Percentiles rank a stretch among this genome's conserved stretches.
phyloP scores from a whole-genome alignment of 306 rosid genomes.

The Sesbania bispinosa region DNA sequence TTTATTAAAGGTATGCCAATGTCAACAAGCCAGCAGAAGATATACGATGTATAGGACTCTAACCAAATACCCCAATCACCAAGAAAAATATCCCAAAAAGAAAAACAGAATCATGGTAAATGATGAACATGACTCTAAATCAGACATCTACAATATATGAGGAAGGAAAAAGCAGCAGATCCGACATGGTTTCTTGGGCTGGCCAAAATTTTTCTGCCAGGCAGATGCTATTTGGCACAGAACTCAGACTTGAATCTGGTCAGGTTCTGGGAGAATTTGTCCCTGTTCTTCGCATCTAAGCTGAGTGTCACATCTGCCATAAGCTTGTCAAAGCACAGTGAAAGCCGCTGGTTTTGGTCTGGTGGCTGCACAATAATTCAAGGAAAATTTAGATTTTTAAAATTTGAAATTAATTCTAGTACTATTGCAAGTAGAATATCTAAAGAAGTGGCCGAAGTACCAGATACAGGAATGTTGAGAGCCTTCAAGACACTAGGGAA shows the following conservation, averaged over 20 bases:
- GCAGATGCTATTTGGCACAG: slow-evolving; percentile 26
- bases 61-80: background rate
- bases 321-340: slow-evolving; percentile 43
- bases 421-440: background rate
- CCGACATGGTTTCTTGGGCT: background rate
- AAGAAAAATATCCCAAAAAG: background rate
- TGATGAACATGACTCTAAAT: background rate
- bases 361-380: slow-evolving; percentile 32
- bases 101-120: slow-evolving; percentile 1
- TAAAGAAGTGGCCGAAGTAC: background rate
- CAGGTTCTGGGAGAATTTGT: slow-evolving; percentile 38
- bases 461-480: background rate
- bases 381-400: background rate
- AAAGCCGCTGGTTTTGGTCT: slow-evolving; percentile 36
- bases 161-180: background rate
- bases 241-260: slow-evolving; percentile 40
- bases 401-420: background rate
- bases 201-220: background rate
- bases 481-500: background rate
- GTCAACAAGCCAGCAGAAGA: too few relatives aligned
- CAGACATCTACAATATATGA: background rate
- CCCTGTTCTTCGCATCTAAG: slow-evolving; percentile 44
- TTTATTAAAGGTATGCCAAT: too few relatives aligned
- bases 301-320: slow-evolving; percentile 38
- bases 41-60: too few relatives aligned